Conservation (phyloP, 495 filamentous ascomycete species). For the Melanomma pulvis-pyrius region DNA sequence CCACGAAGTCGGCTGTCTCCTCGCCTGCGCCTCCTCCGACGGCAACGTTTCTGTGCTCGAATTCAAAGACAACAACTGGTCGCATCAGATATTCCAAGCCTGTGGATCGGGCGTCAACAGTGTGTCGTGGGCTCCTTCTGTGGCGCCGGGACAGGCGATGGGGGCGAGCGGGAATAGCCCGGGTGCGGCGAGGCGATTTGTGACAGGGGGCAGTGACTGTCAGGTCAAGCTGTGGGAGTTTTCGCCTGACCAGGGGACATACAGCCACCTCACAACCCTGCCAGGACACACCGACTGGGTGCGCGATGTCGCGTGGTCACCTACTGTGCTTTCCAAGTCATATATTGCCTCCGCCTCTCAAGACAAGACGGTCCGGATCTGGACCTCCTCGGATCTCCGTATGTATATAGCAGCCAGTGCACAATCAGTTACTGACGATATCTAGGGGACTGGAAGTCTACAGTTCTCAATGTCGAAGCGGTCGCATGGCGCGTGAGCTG, state of each 20-base stretch:
- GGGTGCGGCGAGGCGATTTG: conserved; percentile 72
- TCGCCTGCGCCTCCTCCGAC: conserved; percentile 92
- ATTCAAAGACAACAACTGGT: conserved; percentile 90
- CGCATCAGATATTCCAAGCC: conserved; percentile 83
- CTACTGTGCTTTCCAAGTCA: conserved; percentile 86
- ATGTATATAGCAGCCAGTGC: not conserved
- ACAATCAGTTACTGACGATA: not conserved
- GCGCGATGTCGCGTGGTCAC: conserved; percentile 94
- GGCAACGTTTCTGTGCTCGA: conserved; percentile 91
- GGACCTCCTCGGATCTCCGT: conserved; percentile 63
- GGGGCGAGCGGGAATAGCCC: conserved; percentile 65
- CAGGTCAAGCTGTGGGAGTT: conserved; percentile 87
- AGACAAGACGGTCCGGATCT: conserved; percentile 96
- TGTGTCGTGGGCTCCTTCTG: conserved; percentile 90
- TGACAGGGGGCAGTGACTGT: conserved; percentile 93
- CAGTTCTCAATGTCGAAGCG: conserved; percentile 80
- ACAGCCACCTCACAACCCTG: conserved; percentile 57
- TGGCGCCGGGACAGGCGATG: conserved; percentile 76
- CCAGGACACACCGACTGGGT: conserved; percentile 95
- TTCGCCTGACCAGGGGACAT: conserved; percentile 54
- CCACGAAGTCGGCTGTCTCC: conserved; percentile 89
- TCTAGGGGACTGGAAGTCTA: conserved; percentile 73
- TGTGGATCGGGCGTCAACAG: conserved; percentile 93
- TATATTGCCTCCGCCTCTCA: conserved; percentile 96
- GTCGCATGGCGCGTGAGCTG: conserved; percentile 96